These are phyloP conservation scores for Aaosphaeria pasadenensis DNA, from an alignment of 2,329 filamentous ascomycete genomes.

Conservation along the genomic window DNA sequence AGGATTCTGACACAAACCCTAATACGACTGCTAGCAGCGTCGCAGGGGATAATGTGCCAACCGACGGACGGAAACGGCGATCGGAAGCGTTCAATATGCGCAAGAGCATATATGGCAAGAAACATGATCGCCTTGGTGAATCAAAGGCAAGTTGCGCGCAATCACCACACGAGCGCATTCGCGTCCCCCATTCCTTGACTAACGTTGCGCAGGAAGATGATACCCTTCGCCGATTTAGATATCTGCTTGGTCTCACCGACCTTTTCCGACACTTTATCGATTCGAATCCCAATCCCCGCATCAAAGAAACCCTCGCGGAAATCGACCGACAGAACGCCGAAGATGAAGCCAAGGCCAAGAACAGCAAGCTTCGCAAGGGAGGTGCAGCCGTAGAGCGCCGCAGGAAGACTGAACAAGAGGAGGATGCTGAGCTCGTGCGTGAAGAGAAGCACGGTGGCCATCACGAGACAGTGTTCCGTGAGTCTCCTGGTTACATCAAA, in stretches of 20 bases:
- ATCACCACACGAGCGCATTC: not conserved
- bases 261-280: conserved; percentile 99
- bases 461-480: conserved; percentile 79
- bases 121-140: conserved; percentile 87
- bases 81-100: conserved; percentile 86
- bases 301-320: conserved; percentile 88
- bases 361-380: conserved; percentile 74
- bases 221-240: conserved; percentile 88
- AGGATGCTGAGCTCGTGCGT: conserved; percentile 82
- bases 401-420: conserved; percentile 92
- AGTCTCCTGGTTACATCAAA: conserved; percentile 86
- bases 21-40: conserved; percentile 79
- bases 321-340: conserved; percentile 90
- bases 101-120: conserved; percentile 90
- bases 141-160: conserved; percentile 66
- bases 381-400: conserved; percentile 76
- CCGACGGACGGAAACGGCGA: conserved; percentile 79
- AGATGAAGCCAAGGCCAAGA: conserved; percentile 66
- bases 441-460: conserved; percentile 87
- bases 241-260: conserved; percentile 90
- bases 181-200: not conserved
- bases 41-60: conserved; percentile 63
- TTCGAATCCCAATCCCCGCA: conserved; percentile 90
- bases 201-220: conserved; percentile 71
- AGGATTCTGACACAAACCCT: conserved; percentile 65